phyloP scores from a whole-genome alignment of 2,329 filamentous ascomycete species.

The Sordariomycetes sp. region DNA sequence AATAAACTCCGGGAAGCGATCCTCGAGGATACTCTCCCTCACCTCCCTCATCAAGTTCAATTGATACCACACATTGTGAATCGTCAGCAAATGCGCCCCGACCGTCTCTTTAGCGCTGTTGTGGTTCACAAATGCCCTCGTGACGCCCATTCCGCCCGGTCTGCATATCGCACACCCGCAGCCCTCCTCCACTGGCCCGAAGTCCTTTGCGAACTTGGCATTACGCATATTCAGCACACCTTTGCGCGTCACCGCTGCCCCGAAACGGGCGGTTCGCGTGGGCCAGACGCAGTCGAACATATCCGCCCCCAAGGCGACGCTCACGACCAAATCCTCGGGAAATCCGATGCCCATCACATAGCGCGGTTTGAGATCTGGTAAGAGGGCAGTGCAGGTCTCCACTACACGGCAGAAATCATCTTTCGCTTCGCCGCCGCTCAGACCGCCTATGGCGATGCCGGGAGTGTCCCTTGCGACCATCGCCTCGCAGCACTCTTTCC shows the following conservation, averaged over 20 bases:
- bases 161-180: constrained; percentile 74
- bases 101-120: constrained; percentile 91
- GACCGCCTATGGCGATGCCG: constrained; percentile 89
- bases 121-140: constrained; percentile 84
- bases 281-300: constrained; percentile 99
- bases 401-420: constrained; percentile 87
- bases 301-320: constrained; percentile 86
- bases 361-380: constrained; percentile 87
- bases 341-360: constrained; percentile 99
- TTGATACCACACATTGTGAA: constrained; percentile 94
- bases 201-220: constrained; percentile 67
- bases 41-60: constrained; percentile 71
- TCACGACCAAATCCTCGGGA: constrained; percentile 90
- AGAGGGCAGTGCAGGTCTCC: constrained; percentile 69
- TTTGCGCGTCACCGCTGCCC: constrained; percentile 76
- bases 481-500: constrained; percentile 69
- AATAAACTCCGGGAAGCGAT: constrained; percentile 71
- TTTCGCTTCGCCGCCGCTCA: constrained; percentile 94
- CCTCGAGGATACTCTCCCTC: constrained; percentile 70
- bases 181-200: constrained; percentile 71
- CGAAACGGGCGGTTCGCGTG: constrained; percentile 89
- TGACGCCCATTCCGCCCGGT: constrained; percentile 70
- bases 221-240: constrained; percentile 83
- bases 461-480: constrained; percentile 91
- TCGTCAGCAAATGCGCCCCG: constrained; percentile 73